Evolutionary conservation across 257 asterid genomes (phyloP).

Genomic region (Fraxinus excelsior): DNA sequence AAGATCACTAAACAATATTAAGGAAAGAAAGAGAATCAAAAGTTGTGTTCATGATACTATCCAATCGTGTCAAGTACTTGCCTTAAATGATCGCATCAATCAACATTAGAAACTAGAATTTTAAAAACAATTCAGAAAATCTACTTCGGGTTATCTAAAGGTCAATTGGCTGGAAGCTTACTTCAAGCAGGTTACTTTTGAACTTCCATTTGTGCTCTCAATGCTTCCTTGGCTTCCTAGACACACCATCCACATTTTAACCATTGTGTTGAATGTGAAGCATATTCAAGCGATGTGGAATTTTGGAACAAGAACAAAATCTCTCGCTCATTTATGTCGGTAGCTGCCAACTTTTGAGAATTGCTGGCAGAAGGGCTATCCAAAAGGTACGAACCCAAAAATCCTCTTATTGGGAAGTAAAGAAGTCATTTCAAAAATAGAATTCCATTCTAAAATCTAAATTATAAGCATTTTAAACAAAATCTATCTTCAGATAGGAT

Average conservation of each 20-base stretch:
- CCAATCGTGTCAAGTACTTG: neutral
- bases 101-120: neutral
- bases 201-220: conserved; percentile 94
- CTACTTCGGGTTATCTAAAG: neutral
- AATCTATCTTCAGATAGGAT: neutral
- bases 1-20: neutral
- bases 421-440: conserved; percentile 20
- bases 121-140: neutral
- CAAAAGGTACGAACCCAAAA: conserved; percentile 60
- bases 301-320: conserved; percentile 13
- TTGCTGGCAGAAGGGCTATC: conserved; percentile 63
- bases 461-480: neutral
- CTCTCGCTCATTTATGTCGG: conserved; percentile 75
- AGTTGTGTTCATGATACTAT: neutral
- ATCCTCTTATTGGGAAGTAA: conserved; percentile 32
- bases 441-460: neutral
- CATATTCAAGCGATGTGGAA: conserved; percentile 3
- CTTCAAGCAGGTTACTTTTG: conserved; percentile 89
- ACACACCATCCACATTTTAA: conserved; percentile 27
- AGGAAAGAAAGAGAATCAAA: neutral
- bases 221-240: conserved; percentile 86
- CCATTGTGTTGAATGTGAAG: neutral
- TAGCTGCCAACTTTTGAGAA: conserved; percentile 54
- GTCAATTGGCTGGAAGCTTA: conserved; percentile 35
- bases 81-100: neutral